Base-by-base conservation (phyloP, 139 green algal genomes). In the Tetraselmis chui region DNA sequence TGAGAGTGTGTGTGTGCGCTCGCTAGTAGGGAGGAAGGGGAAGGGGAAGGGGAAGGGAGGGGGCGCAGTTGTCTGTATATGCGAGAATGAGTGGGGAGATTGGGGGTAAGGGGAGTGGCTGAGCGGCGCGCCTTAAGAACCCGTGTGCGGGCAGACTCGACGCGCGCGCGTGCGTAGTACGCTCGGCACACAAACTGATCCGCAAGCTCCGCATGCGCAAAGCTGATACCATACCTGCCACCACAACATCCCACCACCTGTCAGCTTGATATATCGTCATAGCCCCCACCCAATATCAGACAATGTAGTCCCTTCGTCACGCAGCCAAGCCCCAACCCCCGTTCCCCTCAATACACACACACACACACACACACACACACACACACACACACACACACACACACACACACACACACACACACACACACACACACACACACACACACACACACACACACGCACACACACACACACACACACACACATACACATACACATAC, bases 131-230 rank as follows among this genome's bases (percentile, higher is more conserved):
- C 80, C 80, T 83, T 83, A 25, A 77, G 32, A 24, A 22, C 30
- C 28, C 23, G 2, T 1, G 59, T 58, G 24, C 28, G 29, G 29
- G 29, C 29, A 32, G 59, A 79, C 1, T 30, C 26, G 1, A 83
- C 59, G 29, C 76, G 31, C 11, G 29, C 80, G 26, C 59, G 80
- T 27, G 75, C 32, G 29, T 28, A 81, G 75, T 84, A 45, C 18
- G 81, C 81, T 2, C 81, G 29, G 27, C 81, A 84, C 31, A 67
- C 2, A 32, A 59, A 81, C 76, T 84, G 81, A 26, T 84, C 75
- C 75, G 27, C 75, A 30, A 32, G 75, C 75, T 29, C 28, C 75
- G 27, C 75, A 5, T 78, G 5, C 22, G 11, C 28, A 23, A 78
- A 30, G 11, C 5, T 23, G 22, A 23, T 23, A 23, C 28, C 75